Conservation (phyloP, 2,329 filamentous ascomycete species). For the Nemania bipapillata region DNA sequence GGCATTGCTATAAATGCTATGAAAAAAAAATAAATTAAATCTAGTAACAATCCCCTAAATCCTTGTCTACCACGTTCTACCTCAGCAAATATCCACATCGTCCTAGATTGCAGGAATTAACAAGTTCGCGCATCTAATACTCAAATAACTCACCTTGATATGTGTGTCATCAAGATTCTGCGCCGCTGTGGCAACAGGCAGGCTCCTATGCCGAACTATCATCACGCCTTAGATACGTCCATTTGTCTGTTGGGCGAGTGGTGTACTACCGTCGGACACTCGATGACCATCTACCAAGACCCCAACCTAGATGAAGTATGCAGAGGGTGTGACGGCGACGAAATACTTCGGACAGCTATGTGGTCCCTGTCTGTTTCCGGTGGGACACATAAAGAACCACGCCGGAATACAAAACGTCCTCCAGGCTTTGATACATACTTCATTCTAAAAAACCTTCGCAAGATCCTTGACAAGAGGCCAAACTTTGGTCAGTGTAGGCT, state of each 20-base stretch:
- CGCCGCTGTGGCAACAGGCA: background rate
- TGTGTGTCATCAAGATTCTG: slow-evolving; percentile 16
- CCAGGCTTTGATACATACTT: background rate
- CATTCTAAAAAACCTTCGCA: background rate
- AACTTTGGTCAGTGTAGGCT: background rate
- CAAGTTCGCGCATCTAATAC: too few relatives aligned
- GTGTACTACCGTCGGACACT: background rate
- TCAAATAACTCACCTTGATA: too few relatives aligned
- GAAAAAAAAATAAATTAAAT: too few relatives aligned
- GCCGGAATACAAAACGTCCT: background rate
- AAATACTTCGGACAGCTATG: background rate
- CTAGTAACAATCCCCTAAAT: too few relatives aligned
- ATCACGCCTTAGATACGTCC: background rate
- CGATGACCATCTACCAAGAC: background rate
- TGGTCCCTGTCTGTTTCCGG: background rate
- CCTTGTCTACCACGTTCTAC: too few relatives aligned
- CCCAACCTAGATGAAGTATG: background rate
- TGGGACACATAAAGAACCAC: background rate
- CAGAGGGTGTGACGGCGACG: background rate
- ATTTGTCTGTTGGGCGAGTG: slow-evolving; percentile 9
- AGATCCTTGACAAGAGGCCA: background rate
- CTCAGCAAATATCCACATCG: too few relatives aligned
- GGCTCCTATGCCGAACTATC: background rate
- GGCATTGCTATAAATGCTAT: too few relatives aligned
- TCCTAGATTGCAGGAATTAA: too few relatives aligned